These are phyloP conservation scores for Penicillium sp. DNA, from an alignment of 2,329 filamentous ascomycete species.

Conservation along the genomic window DNA sequence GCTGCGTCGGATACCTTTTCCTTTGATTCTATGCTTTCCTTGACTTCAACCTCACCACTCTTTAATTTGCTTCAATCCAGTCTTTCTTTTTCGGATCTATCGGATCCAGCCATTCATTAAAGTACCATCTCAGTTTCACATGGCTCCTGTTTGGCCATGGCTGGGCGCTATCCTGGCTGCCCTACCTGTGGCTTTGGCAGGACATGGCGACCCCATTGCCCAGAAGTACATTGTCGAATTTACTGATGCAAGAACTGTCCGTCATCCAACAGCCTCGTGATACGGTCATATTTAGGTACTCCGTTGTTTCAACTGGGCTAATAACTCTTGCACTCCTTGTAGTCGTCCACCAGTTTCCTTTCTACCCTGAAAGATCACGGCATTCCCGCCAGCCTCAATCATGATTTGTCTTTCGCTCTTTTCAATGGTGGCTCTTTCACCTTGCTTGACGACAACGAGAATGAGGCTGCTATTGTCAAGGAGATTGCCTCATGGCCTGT, in stretches of 20 bases:
- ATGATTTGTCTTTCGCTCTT: neutral
- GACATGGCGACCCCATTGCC: constrained; percentile 5
- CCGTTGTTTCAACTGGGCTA: neutral
- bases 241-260: neutral
- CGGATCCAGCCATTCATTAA: neutral
- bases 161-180: neutral
- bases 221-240: constrained; percentile 5
- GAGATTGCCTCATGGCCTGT: neutral
- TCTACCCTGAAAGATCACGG: neutral
- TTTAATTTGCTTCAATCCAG: neutral
- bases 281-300: neutral
- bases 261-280: neutral
- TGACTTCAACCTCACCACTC: neutral
- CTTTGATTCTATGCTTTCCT: neutral
- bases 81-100: neutral
- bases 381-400: neutral
- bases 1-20: neutral
- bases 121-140: neutral
- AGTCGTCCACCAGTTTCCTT: neutral
- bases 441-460: neutral
- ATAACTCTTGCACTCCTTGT: neutral
- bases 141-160: neutral
- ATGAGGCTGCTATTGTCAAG: neutral
- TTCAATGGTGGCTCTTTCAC: neutral
- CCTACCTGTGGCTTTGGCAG: constrained; percentile 5